A percentile compares a stretch with the other conserved stretches of the same genome.
phyloP scores from a whole-genome alignment of 164 flowering plant species.

The Tinospora cordifolia region DNA sequence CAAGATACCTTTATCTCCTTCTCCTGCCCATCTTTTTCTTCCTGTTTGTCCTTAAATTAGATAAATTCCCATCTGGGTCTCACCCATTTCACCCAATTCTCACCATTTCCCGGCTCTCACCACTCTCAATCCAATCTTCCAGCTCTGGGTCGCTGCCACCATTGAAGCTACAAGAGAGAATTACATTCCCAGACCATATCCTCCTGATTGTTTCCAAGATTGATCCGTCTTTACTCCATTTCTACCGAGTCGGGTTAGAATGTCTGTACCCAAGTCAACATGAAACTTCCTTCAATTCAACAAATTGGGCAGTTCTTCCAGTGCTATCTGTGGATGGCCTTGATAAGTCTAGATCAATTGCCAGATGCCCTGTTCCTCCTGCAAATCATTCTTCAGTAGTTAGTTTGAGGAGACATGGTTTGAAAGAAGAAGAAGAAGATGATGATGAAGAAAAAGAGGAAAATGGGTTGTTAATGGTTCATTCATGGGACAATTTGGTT shows the following conservation, averaged over 20 bases:
- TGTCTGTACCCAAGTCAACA: conserved; percentile 30
- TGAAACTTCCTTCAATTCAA: neutral
- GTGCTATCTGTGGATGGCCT: conserved; percentile 48
- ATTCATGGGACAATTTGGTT: conserved; percentile 58
- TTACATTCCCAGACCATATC: conserved; percentile 65
- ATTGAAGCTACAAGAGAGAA: conserved; percentile 34
- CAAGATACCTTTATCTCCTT: neutral
- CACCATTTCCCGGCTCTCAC: neutral
- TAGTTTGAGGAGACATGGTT: conserved; percentile 20
- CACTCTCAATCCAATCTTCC: conserved; percentile 18
- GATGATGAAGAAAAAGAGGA: conserved; percentile 6
- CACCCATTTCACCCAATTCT: conserved; percentile 20
- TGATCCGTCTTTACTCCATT: neutral
- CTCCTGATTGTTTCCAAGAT: conserved; percentile 31
- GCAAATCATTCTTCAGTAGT: conserved; percentile 38
- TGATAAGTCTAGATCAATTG: conserved; percentile 38
- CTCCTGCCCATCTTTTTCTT: conserved; percentile 5
- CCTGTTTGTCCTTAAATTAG: neutral
- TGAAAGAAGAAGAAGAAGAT: conserved; percentile 5
- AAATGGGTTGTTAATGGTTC: conserved; percentile 13
- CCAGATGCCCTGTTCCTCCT: conserved; percentile 62
- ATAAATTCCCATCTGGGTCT: conserved; percentile 9
- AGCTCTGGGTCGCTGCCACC: neutral
- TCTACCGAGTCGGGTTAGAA: conserved; percentile 13
- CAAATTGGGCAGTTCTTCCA: neutral